Percentiles rank a stretch among this genome's conserved stretches.
phyloP scores from a whole-genome alignment of 257 asterid genomes.

The Nicotiana noctiflora region DNA sequence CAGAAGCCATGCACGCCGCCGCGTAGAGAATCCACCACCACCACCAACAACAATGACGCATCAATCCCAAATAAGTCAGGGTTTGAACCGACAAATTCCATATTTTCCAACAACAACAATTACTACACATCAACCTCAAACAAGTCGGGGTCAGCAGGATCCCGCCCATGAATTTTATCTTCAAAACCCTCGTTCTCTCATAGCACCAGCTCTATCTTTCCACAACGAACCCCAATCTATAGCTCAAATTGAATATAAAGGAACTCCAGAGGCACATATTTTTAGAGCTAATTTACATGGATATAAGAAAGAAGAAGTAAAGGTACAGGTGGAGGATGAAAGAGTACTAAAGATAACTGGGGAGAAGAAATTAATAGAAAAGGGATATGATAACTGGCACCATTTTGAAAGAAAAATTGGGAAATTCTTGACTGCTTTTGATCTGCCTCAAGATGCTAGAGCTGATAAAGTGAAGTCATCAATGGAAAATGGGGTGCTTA shows the following conservation, averaged over 20 bases:
- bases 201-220: not conserved
- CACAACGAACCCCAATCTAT: not conserved
- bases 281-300: not conserved
- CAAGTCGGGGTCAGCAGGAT: not conserved
- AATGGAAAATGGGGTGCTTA: not conserved
- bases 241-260: constrained; percentile 17
- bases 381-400: not conserved
- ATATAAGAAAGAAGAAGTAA: not conserved
- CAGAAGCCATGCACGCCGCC: constrained; percentile 6
- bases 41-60: not conserved
- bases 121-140: not conserved
- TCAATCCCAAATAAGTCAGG: not conserved
- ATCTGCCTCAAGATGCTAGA: not conserved
- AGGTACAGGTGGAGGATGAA: not conserved
- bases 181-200: not conserved
- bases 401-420: not conserved
- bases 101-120: not conserved
- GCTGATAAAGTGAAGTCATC: not conserved
- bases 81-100: not conserved
- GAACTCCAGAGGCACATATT: not conserved
- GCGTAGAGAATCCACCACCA: not conserved
- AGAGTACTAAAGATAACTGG: not conserved
- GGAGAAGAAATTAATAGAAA: not conserved
- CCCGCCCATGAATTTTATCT: not conserved
- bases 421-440: not conserved